A percentile compares a stretch with the other conserved stretches of the same genome.
Evolutionary conservation across 2,329 filamentous ascomycete species (phyloP).

Genomic region (Beauveria varroae): DNA sequence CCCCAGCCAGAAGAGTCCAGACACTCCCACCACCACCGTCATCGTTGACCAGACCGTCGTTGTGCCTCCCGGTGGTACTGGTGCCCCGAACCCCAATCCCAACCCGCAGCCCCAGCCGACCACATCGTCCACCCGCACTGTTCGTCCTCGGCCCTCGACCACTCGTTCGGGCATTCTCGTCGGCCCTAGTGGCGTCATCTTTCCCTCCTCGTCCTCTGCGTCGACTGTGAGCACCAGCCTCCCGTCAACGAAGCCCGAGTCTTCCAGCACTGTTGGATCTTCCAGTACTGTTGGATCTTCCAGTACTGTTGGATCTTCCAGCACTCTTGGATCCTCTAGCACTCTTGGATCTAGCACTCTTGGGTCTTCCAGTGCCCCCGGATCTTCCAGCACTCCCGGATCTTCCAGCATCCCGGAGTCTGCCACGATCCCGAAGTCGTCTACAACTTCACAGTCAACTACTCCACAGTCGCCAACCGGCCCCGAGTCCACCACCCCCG

Average conservation of each 20-base stretch:
- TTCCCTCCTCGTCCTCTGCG: neutral
- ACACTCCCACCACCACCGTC: slow-evolving; percentile 20
- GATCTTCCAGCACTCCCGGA: too few species aligned
- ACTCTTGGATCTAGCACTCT: neutral
- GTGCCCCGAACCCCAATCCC: slow-evolving; percentile 13
- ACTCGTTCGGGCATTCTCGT: slow-evolving; percentile 18
- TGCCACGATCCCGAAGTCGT: neutral
- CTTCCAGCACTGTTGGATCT: neutral
- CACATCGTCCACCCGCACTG: slow-evolving; percentile 13
- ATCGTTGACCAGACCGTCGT: slow-evolving; percentile 12
- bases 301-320: neutral
- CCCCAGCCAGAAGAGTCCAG: slow-evolving; percentile 12
- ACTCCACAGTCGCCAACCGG: too few species aligned
- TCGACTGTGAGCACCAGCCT: neutral
- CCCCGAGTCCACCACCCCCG: too few species aligned
- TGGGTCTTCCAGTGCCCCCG: neutral
- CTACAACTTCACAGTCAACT: too few species aligned
- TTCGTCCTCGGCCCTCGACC: slow-evolving; percentile 7
- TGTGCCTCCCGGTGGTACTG: slow-evolving; percentile 8
- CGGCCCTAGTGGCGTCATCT: slow-evolving; percentile 21
- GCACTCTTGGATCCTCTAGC: neutral
- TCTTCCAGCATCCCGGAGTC: neutral
- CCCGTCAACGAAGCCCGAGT: neutral
- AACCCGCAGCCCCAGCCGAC: slow-evolving; percentile 12
- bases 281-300: neutral